Conservation (phyloP, 495 filamentous ascomycete species). For the Halenospora varia region DNA sequence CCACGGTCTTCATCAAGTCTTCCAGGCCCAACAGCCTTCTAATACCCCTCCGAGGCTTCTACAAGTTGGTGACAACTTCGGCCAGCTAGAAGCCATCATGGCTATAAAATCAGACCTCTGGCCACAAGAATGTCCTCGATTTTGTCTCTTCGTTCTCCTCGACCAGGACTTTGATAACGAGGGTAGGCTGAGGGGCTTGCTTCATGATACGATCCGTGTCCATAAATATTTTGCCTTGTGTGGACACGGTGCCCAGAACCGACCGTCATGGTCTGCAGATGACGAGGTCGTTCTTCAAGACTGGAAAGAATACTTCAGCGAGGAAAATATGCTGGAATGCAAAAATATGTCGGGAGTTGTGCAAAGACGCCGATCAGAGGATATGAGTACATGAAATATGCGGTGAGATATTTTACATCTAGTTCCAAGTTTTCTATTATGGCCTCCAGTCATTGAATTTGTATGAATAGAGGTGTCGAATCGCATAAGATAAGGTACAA, state of each 20-base stretch:
- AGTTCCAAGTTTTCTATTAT: too few species aligned
- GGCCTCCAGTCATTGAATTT: too few species aligned
- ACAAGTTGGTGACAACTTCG: neutral
- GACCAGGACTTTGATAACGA: neutral
- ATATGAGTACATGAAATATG: too few species aligned
- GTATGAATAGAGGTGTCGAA: too few species aligned
- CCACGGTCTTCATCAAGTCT: neutral
- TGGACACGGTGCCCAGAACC: neutral
- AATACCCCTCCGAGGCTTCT: neutral
- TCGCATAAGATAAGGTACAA: too few species aligned
- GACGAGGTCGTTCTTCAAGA: neutral
- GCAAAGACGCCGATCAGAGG: too few species aligned
- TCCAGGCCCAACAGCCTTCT: neutral
- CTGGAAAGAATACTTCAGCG: neutral
- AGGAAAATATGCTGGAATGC: neutral
- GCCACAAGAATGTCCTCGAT: constrained; percentile 5
- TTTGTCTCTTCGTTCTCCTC: constrained; percentile 10
- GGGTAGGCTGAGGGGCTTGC: neutral
- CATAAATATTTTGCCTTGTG: neutral
- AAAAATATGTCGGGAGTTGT: too few species aligned
- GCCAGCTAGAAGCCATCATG: neutral
- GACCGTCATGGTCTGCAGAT: neutral
- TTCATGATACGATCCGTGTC: neutral
- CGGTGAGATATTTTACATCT: too few species aligned
- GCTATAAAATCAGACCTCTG: neutral